Percentiles rank a stretch among this genome's conserved stretches.
Evolutionary conservation across 805 yeast species (phyloP).

Genomic region (Yamadazyma akitaensis): DNA sequence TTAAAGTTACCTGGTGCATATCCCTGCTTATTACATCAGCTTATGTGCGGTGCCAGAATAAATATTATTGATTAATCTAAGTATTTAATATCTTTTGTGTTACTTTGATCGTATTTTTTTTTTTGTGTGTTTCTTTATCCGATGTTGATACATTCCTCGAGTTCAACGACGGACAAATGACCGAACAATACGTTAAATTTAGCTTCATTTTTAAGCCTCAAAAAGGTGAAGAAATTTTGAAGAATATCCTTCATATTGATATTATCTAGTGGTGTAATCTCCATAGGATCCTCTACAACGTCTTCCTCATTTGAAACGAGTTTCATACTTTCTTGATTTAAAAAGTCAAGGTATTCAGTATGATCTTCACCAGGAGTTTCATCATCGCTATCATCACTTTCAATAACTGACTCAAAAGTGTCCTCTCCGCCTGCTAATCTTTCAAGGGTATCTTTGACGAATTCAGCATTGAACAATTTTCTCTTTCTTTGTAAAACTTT

Average conservation of each 20-base stretch:
- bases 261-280: slow-evolving; percentile 72
- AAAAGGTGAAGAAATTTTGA: slow-evolving; percentile 47
- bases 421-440: slow-evolving; percentile 3
- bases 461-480: slow-evolving; percentile 42
- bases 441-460: slow-evolving; percentile 1
- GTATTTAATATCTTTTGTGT: too few relatives aligned
- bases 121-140: neutral
- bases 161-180: neutral
- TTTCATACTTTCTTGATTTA: slow-evolving; percentile 22
- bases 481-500: slow-evolving; percentile 61
- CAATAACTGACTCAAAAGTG: neutral
- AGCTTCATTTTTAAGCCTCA: slow-evolving; percentile 46
- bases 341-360: slow-evolving; percentile 24
- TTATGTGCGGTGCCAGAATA: too few relatives aligned
- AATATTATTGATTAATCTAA: too few relatives aligned
- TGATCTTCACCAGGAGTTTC: slow-evolving; percentile 15
- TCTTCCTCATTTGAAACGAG: slow-evolving; percentile 59
- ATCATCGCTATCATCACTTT: slow-evolving; percentile 1
- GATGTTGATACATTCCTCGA: neutral
- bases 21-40: too few relatives aligned
- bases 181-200: slow-evolving; percentile 48
- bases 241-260: slow-evolving; percentile 59
- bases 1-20: too few relatives aligned
- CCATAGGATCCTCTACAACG: slow-evolving; percentile 68
- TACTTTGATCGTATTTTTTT: neutral